Evolutionary conservation across 2,329 filamentous ascomycete genomes (phyloP).

Genomic region (Pseudodiploospora longispora): DNA sequence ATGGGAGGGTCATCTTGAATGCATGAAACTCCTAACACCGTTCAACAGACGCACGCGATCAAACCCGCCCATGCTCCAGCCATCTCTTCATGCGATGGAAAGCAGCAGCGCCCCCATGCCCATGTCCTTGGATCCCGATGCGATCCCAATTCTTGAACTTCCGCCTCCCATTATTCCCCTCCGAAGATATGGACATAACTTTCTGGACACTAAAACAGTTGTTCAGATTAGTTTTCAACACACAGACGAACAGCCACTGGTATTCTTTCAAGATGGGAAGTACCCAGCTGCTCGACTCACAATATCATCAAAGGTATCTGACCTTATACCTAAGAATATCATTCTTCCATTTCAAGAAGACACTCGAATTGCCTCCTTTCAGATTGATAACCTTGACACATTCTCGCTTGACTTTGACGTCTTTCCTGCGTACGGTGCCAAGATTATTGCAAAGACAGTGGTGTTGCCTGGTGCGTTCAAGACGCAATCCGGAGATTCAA

Average conservation of each 20-base stretch:
- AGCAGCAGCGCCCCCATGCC: constrained; percentile 45
- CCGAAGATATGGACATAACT: constrained; percentile 93
- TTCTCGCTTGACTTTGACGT: constrained; percentile 97
- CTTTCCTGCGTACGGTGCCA: constrained; percentile 93
- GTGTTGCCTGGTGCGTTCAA: constrained; percentile 83
- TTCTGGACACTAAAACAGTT: constrained; percentile 94
- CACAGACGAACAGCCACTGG: constrained; percentile 64
- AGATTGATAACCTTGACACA: constrained; percentile 85
- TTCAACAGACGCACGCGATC: constrained; percentile 37
- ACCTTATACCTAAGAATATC: constrained; percentile 92
- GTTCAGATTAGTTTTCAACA: constrained; percentile 87
- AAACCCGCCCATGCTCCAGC: constrained; percentile 37
- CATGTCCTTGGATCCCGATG: constrained; percentile 71
- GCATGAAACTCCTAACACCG: constrained; percentile 78
- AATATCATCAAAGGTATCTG: constrained; percentile 92
- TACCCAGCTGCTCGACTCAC: constrained; percentile 92
- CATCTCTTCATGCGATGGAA: constrained; percentile 34
- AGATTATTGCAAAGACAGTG: constrained; percentile 93
- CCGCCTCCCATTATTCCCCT: constrained; percentile 94
- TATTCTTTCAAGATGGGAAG: constrained; percentile 96
- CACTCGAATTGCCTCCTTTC: constrained; percentile 86
- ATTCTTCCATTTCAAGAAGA: constrained; percentile 95
- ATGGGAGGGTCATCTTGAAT: constrained; percentile 93
- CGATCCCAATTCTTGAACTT: constrained; percentile 83
- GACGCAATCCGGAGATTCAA: constrained; percentile 63